A percentile compares a stretch with the other conserved stretches of the same genome.
These are phyloP conservation scores for Euptelea pleiosperma DNA, from an alignment of 164 flowering plant genomes.

Conservation along the genomic window DNA sequence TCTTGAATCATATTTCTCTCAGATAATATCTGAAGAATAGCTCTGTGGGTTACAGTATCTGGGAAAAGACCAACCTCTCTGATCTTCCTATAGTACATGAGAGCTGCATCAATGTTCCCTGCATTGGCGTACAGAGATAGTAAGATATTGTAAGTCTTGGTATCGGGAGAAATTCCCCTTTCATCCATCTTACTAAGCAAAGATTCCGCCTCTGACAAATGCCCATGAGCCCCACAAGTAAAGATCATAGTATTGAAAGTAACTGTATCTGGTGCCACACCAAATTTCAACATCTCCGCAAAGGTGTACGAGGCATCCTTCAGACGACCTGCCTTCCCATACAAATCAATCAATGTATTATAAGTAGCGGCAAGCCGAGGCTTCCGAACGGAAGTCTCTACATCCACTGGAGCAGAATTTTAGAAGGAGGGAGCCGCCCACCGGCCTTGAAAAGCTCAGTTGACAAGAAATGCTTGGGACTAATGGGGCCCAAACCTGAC, in stretches of 20 bases:
- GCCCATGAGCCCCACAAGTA: slow-evolving; percentile 75
- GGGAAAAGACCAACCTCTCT: slow-evolving; percentile 74
- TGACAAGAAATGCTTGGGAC: slow-evolving; percentile 66
- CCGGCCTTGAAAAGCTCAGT: slow-evolving; percentile 85
- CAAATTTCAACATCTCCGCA: slow-evolving; percentile 73
- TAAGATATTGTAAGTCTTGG: slow-evolving; percentile 77
- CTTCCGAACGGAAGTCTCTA: slow-evolving; percentile 29
- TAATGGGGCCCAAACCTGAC: slow-evolving; percentile 32
- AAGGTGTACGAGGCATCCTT: slow-evolving; percentile 74
- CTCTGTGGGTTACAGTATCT: slow-evolving; percentile 62
- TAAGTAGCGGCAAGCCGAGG: slow-evolving; percentile 70
- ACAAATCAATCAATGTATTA: slow-evolving; percentile 82
- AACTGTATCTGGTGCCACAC: slow-evolving; percentile 67
- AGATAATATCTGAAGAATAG: slow-evolving; percentile 57
- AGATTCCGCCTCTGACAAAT: slow-evolving; percentile 67
- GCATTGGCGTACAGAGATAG: slow-evolving; percentile 62
- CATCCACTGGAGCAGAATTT: slow-evolving; percentile 13
- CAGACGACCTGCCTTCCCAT: slow-evolving; percentile 86
- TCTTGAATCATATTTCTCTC: slow-evolving; percentile 63
- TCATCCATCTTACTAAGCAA: slow-evolving; percentile 82
- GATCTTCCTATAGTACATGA: slow-evolving; percentile 58
- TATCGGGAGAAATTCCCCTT: slow-evolving; percentile 67
- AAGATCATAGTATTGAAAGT: slow-evolving; percentile 93
- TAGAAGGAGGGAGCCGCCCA: slow-evolving; percentile 39
- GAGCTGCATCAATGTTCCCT: slow-evolving; percentile 62